A percentile compares a stretch with the other conserved stretches of the same genome.
phyloP scores from a whole-genome alignment of 2,329 filamentous ascomycete species.

The Pyricularia grisea region DNA sequence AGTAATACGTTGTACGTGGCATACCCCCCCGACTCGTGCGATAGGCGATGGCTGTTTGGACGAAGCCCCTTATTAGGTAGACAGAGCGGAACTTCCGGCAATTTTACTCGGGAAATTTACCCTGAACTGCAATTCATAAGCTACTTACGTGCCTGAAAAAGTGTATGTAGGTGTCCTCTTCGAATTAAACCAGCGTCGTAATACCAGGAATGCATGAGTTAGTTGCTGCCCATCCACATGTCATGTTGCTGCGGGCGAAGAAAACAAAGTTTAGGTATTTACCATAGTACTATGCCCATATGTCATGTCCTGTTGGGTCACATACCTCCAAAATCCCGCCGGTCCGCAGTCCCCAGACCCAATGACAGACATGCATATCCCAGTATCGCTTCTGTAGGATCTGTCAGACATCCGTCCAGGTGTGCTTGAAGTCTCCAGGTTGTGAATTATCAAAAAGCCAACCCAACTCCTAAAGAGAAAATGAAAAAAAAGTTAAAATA shows the following conservation, averaged over 20 bases:
- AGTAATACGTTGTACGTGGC: neutral
- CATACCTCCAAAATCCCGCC: neutral
- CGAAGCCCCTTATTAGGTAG: neutral
- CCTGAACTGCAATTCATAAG: neutral
- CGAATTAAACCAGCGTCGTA: neutral
- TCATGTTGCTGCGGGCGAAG: neutral
- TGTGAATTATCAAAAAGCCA: neutral
- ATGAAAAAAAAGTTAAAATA: neutral
- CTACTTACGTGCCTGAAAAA: neutral
- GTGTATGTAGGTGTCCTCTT: neutral
- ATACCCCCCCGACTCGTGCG: neutral
- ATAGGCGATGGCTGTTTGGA: neutral
- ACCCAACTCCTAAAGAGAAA: neutral
- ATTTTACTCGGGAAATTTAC: neutral
- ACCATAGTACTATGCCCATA: neutral
- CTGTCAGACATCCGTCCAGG: neutral
- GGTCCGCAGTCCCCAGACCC: neutral
- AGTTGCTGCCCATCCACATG: neutral
- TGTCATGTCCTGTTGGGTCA: neutral
- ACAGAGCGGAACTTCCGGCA: neutral
- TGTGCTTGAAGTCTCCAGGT: neutral
- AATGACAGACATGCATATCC: neutral
- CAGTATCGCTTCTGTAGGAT: neutral
- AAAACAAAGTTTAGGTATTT: neutral
- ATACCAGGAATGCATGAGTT: neutral